Percentiles rank a stretch among this genome's conserved stretches.
These are phyloP conservation scores for Mortierella hygrophila DNA, from an alignment of 192 early-diverging fungal genomes.

Conservation along the genomic window DNA sequence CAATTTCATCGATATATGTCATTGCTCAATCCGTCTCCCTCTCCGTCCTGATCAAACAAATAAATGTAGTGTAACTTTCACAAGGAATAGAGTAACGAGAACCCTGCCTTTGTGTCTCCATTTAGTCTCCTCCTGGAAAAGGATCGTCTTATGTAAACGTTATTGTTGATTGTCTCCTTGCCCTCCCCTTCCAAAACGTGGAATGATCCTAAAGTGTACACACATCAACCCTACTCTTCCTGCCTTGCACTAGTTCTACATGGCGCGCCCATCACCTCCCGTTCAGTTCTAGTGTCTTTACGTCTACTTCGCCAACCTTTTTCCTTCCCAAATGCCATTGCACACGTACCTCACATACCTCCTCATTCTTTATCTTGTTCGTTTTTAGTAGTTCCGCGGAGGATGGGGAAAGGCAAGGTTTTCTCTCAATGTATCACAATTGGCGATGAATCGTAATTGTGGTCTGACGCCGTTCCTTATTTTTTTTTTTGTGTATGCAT, in stretches of 20 bases:
- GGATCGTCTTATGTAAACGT: slow-evolving; percentile 5
- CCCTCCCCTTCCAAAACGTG: neutral
- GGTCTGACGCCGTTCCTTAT: neutral
- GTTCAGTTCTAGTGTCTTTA: too few species aligned
- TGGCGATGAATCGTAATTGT: neutral
- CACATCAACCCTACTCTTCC: neutral
- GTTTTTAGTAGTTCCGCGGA: neutral
- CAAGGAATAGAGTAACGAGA: slow-evolving; percentile 5
- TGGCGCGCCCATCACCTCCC: too few species aligned
- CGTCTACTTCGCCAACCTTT: too few species aligned
- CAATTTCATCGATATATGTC: neutral
- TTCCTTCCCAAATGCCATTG: too few species aligned
- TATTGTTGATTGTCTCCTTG: neutral
- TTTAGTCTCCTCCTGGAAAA: neutral
- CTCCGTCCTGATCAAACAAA: neutral
- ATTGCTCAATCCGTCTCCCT: neutral
- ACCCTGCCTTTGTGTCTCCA: slow-evolving; percentile 4
- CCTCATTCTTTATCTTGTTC: neutral
- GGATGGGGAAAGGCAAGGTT: neutral
- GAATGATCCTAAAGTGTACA: neutral
- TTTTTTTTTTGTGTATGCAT: neutral
- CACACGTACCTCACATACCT: neutral
- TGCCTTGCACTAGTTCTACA: too few species aligned
- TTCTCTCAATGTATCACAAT: neutral
- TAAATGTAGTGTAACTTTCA: neutral